Conservation (phyloP, 371 early-diverging fungal species). For the Mortierella sp. region DNA sequence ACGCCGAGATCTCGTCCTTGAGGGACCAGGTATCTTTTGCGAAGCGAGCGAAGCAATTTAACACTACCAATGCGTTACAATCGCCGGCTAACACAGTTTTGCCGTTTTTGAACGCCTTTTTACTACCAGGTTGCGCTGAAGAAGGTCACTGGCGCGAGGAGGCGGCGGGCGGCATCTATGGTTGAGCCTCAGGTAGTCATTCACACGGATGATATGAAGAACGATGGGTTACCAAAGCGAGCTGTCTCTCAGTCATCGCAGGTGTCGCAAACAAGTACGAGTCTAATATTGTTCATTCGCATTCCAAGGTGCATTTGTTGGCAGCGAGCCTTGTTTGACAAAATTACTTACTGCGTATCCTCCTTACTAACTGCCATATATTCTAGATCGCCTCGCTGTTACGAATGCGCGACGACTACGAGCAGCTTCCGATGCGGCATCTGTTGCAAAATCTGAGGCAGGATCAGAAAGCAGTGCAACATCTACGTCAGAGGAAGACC, state of each 20-base stretch:
- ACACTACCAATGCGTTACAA: neutral
- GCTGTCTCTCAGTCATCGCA: conserved; percentile 39
- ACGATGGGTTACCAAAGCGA: conserved; percentile 22
- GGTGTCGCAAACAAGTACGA: conserved; percentile 43
- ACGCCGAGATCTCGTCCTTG: conserved; percentile 62
- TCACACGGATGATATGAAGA: conserved; percentile 27
- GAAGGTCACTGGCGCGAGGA: conserved; percentile 44
- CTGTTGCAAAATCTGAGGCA: conserved; percentile 35
- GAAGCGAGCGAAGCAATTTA: neutral
- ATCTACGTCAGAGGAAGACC: conserved; percentile 40
- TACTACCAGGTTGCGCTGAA: conserved; percentile 41
- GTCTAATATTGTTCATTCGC: neutral
- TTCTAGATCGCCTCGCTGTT: conserved; percentile 35
- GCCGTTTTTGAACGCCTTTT: neutral
- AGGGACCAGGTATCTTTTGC: conserved; percentile 42
- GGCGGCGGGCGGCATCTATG: conserved; percentile 46
- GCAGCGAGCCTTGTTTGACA: too few species aligned
- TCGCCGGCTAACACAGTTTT: neutral
- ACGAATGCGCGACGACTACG: conserved; percentile 42
- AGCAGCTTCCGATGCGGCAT: conserved; percentile 51
- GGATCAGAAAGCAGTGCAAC: conserved; percentile 27
- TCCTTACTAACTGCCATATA: too few species aligned
- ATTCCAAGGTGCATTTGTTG: neutral
- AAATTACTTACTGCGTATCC: neutral
- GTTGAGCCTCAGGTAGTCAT: conserved; percentile 36